phyloP scores from a whole-genome alignment of 1,284 basidiomycete species.

The Ceratobasidium sp. region DNA sequence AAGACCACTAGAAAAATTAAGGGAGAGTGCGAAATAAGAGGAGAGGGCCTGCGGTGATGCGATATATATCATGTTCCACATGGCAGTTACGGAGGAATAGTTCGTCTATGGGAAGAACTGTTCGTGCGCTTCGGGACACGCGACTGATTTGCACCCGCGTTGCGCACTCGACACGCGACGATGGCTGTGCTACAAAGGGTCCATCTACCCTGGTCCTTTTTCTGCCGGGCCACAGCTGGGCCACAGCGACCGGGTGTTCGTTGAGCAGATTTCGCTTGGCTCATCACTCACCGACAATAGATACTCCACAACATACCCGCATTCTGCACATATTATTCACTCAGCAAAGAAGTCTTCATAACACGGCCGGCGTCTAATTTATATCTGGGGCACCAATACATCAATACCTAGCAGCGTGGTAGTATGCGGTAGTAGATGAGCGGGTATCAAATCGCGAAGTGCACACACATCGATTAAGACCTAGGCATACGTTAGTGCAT shows the following conservation, averaged over 20 bases:
- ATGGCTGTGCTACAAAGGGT: background rate
- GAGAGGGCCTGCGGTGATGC: background rate
- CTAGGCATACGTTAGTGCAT: constrained; percentile 39
- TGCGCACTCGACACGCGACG: constrained; percentile 23
- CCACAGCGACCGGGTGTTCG: too few species aligned
- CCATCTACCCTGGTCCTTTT: too few species aligned
- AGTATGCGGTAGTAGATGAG: background rate
- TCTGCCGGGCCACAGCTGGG: too few species aligned
- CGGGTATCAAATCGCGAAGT: constrained; percentile 33
- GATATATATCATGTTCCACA: constrained; percentile 28
- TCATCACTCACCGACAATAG: background rate
- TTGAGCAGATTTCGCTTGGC: background rate
- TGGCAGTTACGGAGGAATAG: constrained; percentile 1
- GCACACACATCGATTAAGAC: constrained; percentile 34
- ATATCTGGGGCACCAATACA: constrained; percentile 13
- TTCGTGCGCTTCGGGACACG: background rate
- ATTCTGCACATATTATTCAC: background rate
- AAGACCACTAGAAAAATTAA: background rate
- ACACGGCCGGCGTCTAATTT: constrained; percentile 20
- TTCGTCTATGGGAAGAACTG: background rate
- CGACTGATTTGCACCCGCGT: constrained; percentile 8
- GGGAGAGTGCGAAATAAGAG: constrained; percentile 12
- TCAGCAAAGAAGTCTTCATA: background rate
- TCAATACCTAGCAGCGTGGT: constrained; percentile 35
- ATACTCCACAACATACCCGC: background rate